Evolutionary conservation across 1,284 basidiomycete species (phyloP).

Genomic region (Ustilago loliicola): DNA sequence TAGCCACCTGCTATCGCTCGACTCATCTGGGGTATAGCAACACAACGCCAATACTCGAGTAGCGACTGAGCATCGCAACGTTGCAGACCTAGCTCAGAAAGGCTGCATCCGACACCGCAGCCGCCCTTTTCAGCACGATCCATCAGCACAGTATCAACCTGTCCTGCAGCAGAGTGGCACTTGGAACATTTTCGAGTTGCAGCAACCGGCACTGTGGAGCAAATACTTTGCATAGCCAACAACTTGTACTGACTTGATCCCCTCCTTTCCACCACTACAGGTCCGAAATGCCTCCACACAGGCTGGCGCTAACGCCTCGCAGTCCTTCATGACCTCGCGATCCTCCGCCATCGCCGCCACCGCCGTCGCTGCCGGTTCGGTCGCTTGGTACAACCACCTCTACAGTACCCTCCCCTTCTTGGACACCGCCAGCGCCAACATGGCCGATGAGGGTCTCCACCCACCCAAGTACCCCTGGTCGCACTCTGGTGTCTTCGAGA

Average conservation of each 20-base stretch:
- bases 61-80: background rate
- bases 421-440: conserved; percentile 64
- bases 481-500: conserved; percentile 87
- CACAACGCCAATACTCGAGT: too few species aligned
- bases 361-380: conserved; percentile 84
- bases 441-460: conserved; percentile 91
- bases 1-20: background rate
- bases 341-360: conserved; percentile 83
- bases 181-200: background rate
- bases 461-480: conserved; percentile 89
- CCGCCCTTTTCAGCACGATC: background rate
- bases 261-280: conserved; percentile 26
- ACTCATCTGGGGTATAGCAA: background rate
- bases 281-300: conserved; percentile 63
- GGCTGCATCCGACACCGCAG: background rate
- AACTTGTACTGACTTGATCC: conserved; percentile 23
- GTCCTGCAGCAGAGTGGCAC: background rate
- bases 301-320: conserved; percentile 50
- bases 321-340: conserved; percentile 78
- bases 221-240: background rate
- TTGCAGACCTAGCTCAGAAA: background rate
- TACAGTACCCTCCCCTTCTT: conserved; percentile 78
- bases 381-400: conserved; percentile 95
- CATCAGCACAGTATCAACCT: background rate
- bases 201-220: background rate